phyloP scores from a whole-genome alignment of 2,329 filamentous ascomycete genomes.

The Pyricularia grisea region DNA sequence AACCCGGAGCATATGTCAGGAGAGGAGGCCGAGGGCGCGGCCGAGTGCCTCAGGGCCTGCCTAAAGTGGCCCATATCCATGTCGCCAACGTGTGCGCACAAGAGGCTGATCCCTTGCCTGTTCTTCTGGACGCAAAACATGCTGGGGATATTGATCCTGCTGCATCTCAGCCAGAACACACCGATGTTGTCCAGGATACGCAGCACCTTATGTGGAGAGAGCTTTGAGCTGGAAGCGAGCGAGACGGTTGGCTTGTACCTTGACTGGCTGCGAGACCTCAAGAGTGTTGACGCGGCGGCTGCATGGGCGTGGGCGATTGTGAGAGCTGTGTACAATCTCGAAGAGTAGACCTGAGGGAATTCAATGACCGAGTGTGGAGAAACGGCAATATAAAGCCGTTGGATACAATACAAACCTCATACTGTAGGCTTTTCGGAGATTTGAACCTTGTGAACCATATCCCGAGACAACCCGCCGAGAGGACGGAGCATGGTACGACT shows the following conservation, averaged over 20 bases:
- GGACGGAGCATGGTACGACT: neutral
- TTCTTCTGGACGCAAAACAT: constrained; percentile 57
- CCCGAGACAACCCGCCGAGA: neutral
- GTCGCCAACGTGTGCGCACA: constrained; percentile 45
- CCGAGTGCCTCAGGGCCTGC: constrained; percentile 45
- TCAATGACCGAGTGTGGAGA: neutral
- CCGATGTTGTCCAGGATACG: constrained; percentile 40
- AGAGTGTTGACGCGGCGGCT: constrained; percentile 41
- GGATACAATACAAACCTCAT: neutral
- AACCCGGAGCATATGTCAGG: constrained; percentile 41
- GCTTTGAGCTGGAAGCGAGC: constrained; percentile 40
- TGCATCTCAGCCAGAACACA: constrained; percentile 44
- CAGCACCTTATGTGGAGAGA: constrained; percentile 32
- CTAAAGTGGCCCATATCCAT: constrained; percentile 51
- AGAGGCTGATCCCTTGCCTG: constrained; percentile 46
- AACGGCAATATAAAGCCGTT: neutral
- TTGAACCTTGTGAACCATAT: neutral
- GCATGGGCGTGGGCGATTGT: constrained; percentile 46
- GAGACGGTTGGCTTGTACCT: constrained; percentile 42
- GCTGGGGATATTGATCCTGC: constrained; percentile 45
- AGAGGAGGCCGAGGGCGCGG: constrained; percentile 45
- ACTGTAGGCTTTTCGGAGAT: neutral
- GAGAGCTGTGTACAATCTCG: constrained; percentile 33
- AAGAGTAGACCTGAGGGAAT: constrained; percentile 12
- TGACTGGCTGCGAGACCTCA: constrained; percentile 51